A percentile compares a stretch with the other conserved stretches of the same genome.
phyloP scores from a whole-genome alignment of 1,139 yeast species.

The Groenewaldozyma auringiensis region DNA sequence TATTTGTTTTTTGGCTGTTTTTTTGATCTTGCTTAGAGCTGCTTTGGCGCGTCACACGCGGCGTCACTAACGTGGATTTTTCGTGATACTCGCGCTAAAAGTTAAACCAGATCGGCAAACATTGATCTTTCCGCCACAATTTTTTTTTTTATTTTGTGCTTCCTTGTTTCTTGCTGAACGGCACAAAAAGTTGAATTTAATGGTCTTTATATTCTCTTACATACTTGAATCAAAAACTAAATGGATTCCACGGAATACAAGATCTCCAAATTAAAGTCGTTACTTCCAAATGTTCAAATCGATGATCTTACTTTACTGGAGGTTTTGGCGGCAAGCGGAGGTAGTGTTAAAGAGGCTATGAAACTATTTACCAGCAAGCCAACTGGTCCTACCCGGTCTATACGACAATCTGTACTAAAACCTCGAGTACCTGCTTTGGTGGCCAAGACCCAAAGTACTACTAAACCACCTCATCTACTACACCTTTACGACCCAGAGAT shows the following conservation, averaged over 20 bases:
- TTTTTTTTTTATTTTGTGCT: too few species aligned
- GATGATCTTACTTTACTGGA: conserved; percentile 25
- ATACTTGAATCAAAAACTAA: too few species aligned
- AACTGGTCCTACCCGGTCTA: not conserved
- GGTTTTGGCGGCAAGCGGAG: conserved; percentile 30
- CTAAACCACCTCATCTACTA: conserved; percentile 8
- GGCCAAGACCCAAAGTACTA: conserved; percentile 5
- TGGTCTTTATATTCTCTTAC: too few species aligned
- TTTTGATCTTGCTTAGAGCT: too few species aligned
- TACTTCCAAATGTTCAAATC: conserved; percentile 24
- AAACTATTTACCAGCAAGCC: conserved; percentile 13
- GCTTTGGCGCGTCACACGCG: too few species aligned
- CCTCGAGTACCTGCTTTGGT: not conserved
- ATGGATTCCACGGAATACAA: conserved; percentile 24
- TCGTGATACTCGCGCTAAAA: too few species aligned
- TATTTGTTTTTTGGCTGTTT: too few species aligned
- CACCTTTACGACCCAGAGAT: conserved; percentile 26
- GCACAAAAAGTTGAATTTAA: too few species aligned
- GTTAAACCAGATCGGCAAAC: too few species aligned
- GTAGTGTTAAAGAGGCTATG: conserved; percentile 24
- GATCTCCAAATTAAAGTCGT: conserved; percentile 22
- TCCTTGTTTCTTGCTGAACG: too few species aligned
- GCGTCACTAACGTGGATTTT: too few species aligned
- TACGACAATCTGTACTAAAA: not conserved
- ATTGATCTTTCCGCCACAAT: too few species aligned